These are phyloP conservation scores for Trichoderma gracile DNA, from an alignment of 2,329 filamentous ascomycete genomes.

Conservation along the genomic window DNA sequence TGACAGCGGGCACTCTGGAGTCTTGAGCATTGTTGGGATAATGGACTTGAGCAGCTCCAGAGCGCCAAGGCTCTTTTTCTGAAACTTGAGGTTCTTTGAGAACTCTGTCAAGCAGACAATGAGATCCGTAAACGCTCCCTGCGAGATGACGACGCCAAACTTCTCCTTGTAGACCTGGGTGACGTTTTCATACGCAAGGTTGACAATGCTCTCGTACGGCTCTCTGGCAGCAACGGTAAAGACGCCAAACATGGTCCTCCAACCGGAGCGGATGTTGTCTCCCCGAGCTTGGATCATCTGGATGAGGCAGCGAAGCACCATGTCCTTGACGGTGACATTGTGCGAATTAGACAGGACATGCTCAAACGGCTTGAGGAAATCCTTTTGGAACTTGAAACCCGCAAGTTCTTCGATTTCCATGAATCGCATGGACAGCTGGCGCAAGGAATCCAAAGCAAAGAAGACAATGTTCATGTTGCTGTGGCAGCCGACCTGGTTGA, in stretches of 20 bases:
- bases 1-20: constrained; percentile 90
- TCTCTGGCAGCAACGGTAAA: constrained; percentile 95
- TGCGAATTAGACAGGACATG: constrained; percentile 93
- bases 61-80: constrained; percentile 95
- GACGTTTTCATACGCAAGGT: constrained; percentile 94
- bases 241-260: constrained; percentile 99
- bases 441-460: constrained; percentile 91
- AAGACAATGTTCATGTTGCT: constrained; percentile 96
- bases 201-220: constrained; percentile 92
- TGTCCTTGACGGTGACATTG: constrained; percentile 92
- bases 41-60: constrained; percentile 94
- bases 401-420: constrained; percentile 97
- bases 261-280: constrained; percentile 95
- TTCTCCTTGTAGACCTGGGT: constrained; percentile 92
- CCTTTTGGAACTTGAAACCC: constrained; percentile 99
- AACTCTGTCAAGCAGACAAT: constrained; percentile 97
- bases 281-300: constrained; percentile 99
- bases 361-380: constrained; percentile 97
- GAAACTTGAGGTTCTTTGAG: constrained; percentile 97
- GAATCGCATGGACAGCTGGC: constrained; percentile 97
- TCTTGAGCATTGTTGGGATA: constrained; percentile 91
- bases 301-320: constrained; percentile 92
- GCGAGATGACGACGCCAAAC: constrained; percentile 93
- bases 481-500: constrained; percentile 96
- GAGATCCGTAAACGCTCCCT: constrained; percentile 94